Base-by-base conservation (phyloP, 305 asterid species). In the Petunia hybrid region DNA sequence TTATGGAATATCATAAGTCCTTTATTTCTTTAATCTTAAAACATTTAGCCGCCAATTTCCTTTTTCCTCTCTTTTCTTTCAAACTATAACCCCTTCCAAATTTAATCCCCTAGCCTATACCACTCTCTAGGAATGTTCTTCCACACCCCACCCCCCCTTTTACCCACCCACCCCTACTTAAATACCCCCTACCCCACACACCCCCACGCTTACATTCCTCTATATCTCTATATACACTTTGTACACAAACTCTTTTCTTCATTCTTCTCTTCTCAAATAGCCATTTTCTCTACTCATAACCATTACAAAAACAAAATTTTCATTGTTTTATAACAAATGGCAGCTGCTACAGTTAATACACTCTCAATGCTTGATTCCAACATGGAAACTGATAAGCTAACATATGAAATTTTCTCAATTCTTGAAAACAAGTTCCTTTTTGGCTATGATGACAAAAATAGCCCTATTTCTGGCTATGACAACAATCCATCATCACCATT, bases 301-400 rank as follows among this genome's bases (percentile, higher is more conserved):
- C 42, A 42, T 16, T 6, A 3, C 9, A 10, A 68, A 42, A 43
- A 2, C 14, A 1, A n/a, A 67, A 41, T 2, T 0, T 1, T 71
- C 77, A 46, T 31, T 2, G 14, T 2, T 69, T 71, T 31, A 48
- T 40, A 9, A 36, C 42, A 16, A 48, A 80, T 81, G 86, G 79
- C 85, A 36, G 40, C 57, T 69, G 82, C 87, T 12, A 43, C 85
- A 41, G 61, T 68, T 35, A 76, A 84, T 14, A 13, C 85, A 67
- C 61, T 84, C 16, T 80, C 88, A 9, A 78, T 84, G 87, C 83
- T 85, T 8, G 80, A 83, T 41, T 83, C 83, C 65, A 81, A 75
- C 65, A 59, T 56, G 80, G 66, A 76, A 56, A 40, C 43, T 14
- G 68, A 76, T 59, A 57, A 42, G 53, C 68, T 76, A 1, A 46